Base-by-base conservation (phyloP, 2,329 filamentous ascomycete species). In the Xylaria multiplex region DNA sequence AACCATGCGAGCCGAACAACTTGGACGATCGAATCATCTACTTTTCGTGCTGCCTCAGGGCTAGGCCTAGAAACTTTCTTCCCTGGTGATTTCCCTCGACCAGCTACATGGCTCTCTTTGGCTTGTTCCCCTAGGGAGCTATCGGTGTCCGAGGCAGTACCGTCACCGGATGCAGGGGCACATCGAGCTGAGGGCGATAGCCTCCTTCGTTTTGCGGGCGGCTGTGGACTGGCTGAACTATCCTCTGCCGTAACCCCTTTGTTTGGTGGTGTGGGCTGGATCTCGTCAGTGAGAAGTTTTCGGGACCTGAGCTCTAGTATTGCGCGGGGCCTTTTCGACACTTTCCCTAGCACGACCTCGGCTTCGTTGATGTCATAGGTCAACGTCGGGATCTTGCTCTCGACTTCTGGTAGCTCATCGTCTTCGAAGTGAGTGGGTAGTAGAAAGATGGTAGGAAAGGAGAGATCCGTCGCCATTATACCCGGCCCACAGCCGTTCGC, bases 341-440 rank as follows among this genome's bases (percentile, higher is more conserved):
- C 84, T 70, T 89, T 92, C 1, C 91, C 93, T 35, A 98, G 77
- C 1, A 97, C 83, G 2, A 97, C 78, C 4, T 86, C 83, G 0
- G 93, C 93, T 77, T 95, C 91, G 14, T 83, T 82, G 59, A 91
- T 82, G 76, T 95, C 87, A 65, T 90, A 90, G 0, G 92, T 94
- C 59, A 96, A 76, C 0, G 83, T 84, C 3, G 85, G 81, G 9
- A 96, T 85, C 24, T 84, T 84, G 30, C 88, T 85, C 75, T 93
- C 90, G 14, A 93, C 76, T 37, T 84, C 78, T 56, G 89, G 86
- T 9, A 92, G 81, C 68, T 91, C 86, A 6, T 89, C 84, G 0
- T 86, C 79, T 1, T 84, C 80, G 32, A 97, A 82, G 74, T 93
- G 91, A 3, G 90, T 88, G 0, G 89, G 81, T 0, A 97, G 84